phyloP scores from a whole-genome alignment of 208 protist species.

The Herpetomonas tarakana region DNA sequence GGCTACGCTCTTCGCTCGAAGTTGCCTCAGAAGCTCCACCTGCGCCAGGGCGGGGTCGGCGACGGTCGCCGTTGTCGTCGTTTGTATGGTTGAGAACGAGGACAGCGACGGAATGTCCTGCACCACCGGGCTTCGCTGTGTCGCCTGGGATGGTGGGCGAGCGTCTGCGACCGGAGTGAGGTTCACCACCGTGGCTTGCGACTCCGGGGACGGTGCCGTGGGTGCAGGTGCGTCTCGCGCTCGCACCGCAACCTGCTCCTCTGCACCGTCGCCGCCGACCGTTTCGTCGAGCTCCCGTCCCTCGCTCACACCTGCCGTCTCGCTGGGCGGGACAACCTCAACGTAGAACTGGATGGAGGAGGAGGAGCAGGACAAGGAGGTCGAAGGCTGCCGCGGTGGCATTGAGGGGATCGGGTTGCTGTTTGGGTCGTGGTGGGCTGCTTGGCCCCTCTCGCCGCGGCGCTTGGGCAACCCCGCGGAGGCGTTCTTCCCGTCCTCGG shows the following conservation, averaged over 20 bases:
- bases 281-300: background rate
- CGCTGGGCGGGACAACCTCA: background rate
- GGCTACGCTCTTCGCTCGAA: no score
- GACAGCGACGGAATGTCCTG: background rate
- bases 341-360: background rate
- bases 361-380: background rate
- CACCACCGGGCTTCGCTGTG: no score
- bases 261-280: no score
- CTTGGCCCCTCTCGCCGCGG: no score
- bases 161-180: background rate
- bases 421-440: no score
- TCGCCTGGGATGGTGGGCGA: no score
- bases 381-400: no score
- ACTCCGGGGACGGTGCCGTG: background rate
- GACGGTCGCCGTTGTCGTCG: no score
- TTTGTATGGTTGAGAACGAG: background rate
- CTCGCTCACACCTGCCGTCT: background rate
- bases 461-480: no score
- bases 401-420: no score
- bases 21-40: background rate
- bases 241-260: no score
- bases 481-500: background rate
- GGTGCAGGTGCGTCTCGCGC: no score
- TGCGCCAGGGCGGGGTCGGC: background rate
- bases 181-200: background rate